Evolutionary conservation across 1,284 basidiomycete species (phyloP), one percentile per base, ranked within the genome.

Genomic region (Trichosporon inkin): DNA sequence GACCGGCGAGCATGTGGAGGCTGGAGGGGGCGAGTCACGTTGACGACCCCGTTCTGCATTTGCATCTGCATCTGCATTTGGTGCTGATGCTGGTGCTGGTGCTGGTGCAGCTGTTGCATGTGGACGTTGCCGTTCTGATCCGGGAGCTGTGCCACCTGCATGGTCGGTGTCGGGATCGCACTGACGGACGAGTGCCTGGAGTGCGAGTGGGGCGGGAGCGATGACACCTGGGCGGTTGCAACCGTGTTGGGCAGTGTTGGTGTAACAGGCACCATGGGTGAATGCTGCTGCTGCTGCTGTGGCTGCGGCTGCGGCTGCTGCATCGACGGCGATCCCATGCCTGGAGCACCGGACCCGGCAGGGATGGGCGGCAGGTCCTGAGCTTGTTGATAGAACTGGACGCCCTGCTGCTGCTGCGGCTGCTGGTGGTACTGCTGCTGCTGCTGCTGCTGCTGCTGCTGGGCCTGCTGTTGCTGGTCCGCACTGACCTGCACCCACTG

Each of bases 21-120:
- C 19, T 41, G 62, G 37, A 55, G 20, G 1, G 63, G 63, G n/a
- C 63, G 60, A 11, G 60, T 60, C 24, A 64, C 58, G 16, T 60
- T 60, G 10, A 64, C 55, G 44, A 35, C 17, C 13, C 34, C 19
- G 51, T 36, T 19, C 14, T 52, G 51, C 51, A 35, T 35, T 13
- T 52, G 47, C 37, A 16, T 14, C 13, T 51, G 34, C 37, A 36
- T 39, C 13, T 37, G 20, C 28, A 37, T 22, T 14, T 53, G 57
- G 19, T 38, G 35, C 22, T 59, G 57, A 14, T 47, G 57, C 16
- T 13, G 17, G 19, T 40, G 51, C 2, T n/a, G 22, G 5, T 55
- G 36, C 35, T 36, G 17, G 36, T 55, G 53, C 57, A 55, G 44
- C 24, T 20, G 17, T 2, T 49, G 44, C 36, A 38, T 38, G 22